phyloP scores from a whole-genome alignment of 2,329 filamentous ascomycete species.

The Huntiella savannae region DNA sequence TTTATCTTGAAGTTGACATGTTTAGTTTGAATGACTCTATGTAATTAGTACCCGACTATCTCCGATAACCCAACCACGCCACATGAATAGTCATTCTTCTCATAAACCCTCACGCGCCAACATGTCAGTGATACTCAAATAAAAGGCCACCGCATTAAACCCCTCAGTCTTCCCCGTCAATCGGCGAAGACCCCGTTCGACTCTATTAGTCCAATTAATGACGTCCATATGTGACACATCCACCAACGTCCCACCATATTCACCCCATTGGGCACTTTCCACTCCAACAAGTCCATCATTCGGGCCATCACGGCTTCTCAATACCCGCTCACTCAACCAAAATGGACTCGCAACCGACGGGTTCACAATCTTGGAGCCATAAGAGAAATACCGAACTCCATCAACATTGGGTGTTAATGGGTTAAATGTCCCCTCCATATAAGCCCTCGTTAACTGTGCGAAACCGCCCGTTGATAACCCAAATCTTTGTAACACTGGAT shows the following conservation, averaged over 20 bases:
- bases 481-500: conserved; percentile 28
- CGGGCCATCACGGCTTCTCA: conserved; percentile 33
- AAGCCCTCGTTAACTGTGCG: conserved; percentile 36
- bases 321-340: conserved; percentile 30
- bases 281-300: conserved; percentile 54
- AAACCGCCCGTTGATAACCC: conserved; percentile 42
- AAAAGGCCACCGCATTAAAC: conserved; percentile 50
- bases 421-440: conserved; percentile 42
- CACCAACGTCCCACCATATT: conserved; percentile 43
- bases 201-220: conserved; percentile 48
- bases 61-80: too few relatives aligned
- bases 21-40: too few relatives aligned
- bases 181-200: conserved; percentile 34
- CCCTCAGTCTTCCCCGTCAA: conserved; percentile 34
- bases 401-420: conserved; percentile 32
- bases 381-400: conserved; percentile 40
- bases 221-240: conserved; percentile 44
- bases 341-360: conserved; percentile 49
- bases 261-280: conserved; percentile 40
- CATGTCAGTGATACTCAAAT: conserved; percentile 49
- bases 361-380: conserved; percentile 31
- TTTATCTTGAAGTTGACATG: too few relatives aligned
- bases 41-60: too few relatives aligned
- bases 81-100: conserved; percentile 4
- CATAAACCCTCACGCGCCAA: conserved; percentile 43